Conservation (phyloP, 108 stramenopile species). For the Asterionellopsis glacialis region DNA sequence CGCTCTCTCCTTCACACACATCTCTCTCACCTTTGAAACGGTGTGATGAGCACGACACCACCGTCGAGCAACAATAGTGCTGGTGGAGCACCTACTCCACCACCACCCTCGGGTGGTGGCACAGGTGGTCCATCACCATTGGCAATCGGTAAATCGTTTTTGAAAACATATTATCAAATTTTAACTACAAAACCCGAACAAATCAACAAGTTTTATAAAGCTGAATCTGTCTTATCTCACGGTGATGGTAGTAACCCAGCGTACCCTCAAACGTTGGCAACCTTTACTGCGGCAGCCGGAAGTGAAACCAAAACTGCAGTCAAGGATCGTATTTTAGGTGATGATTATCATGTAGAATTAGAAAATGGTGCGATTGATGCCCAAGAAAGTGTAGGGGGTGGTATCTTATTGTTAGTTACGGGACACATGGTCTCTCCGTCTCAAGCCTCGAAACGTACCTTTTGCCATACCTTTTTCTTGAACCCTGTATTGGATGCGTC, state of each 20-base stretch:
- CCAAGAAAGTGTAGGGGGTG: constrained; percentile 62
- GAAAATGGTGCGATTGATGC: constrained; percentile 82
- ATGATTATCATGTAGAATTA: constrained; percentile 37
- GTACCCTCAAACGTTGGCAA: constrained; percentile 25
- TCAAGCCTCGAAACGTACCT: constrained; percentile 22
- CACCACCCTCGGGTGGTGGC: constrained; percentile 8
- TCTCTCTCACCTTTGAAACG: too few species aligned
- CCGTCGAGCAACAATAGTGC: too few species aligned
- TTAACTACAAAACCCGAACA: constrained; percentile 53
- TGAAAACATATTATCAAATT: constrained; percentile 76
- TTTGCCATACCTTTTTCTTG: constrained; percentile 81
- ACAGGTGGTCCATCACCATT: constrained; percentile 40
- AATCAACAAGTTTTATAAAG: constrained; percentile 58
- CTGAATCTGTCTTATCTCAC: constrained; percentile 37
- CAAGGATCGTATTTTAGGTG: constrained; percentile 3
- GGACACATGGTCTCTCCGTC: constrained; percentile 37
- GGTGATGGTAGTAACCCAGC: constrained; percentile 49
- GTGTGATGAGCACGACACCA: too few species aligned
- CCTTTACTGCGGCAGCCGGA: constrained; percentile 11
- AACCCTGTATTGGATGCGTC: constrained; percentile 17
- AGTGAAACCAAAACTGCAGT: neutral
- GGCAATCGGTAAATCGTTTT: constrained; percentile 63
- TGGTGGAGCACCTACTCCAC: neutral
- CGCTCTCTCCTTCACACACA: too few species aligned
- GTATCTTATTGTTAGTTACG: constrained; percentile 74